phyloP scores from a whole-genome alignment of 257 asterid genomes.

The Eustoma russellianum region DNA sequence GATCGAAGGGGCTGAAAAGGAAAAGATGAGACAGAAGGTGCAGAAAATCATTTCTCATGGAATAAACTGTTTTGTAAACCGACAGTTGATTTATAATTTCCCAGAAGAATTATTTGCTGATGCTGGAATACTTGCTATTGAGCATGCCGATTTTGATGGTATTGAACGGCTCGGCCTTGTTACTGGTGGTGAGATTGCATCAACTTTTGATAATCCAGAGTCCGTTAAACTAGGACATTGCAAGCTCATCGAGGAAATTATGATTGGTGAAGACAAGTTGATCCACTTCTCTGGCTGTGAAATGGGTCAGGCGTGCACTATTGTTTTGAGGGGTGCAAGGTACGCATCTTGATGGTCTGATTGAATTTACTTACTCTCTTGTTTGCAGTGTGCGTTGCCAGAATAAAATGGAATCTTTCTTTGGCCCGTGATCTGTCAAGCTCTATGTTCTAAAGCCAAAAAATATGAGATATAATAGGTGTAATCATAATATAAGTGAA shows the following conservation, averaged over 20 bases:
- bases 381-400: too few relatives aligned
- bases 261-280: slow-evolving; percentile 97
- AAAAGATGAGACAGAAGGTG: slow-evolving; percentile 88
- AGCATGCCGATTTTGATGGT: slow-evolving; percentile 98
- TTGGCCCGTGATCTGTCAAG: too few relatives aligned
- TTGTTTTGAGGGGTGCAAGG: slow-evolving; percentile 94
- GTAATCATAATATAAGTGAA: too few relatives aligned
- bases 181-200: slow-evolving; percentile 93
- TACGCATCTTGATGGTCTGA: slow-evolving; percentile 9
- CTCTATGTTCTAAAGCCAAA: too few relatives aligned
- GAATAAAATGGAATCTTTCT: too few relatives aligned
- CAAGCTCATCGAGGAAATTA: slow-evolving; percentile 87
- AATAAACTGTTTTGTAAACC: slow-evolving; percentile 86
- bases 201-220: slow-evolving; percentile 93
- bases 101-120: slow-evolving; percentile 97
- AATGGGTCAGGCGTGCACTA: slow-evolving; percentile 97
- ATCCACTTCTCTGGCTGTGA: slow-evolving; percentile 97
- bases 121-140: slow-evolving; percentile 90
- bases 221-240: slow-evolving; percentile 94
- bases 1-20: slow-evolving; percentile 88
- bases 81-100: slow-evolving; percentile 91
- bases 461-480: too few relatives aligned
- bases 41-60: slow-evolving; percentile 82
- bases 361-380: neutral
- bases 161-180: slow-evolving; percentile 88